Evolutionary conservation across 352 stramenopile genomes (phyloP).

Genomic region (Salisapilia sapeloensis): DNA sequence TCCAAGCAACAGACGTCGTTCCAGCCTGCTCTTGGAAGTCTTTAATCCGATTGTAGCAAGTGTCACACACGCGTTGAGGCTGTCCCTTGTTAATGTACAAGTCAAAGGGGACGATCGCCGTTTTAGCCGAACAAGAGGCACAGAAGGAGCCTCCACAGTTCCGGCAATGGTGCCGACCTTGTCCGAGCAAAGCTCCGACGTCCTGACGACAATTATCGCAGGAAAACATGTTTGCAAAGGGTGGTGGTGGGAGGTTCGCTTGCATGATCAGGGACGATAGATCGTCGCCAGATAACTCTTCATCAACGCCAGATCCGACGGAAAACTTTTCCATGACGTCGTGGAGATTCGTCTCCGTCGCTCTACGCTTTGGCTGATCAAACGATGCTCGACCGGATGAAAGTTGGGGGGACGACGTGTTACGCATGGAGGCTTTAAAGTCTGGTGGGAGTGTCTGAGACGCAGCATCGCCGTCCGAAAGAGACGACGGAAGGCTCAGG

Average conservation of each 20-base stretch:
- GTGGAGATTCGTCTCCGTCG: too few relatives aligned
- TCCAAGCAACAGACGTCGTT: slow-evolving; percentile 43
- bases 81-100: slow-evolving; percentile 37
- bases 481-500: too few relatives aligned
- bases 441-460: too few relatives aligned
- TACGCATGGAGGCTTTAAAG: too few relatives aligned
- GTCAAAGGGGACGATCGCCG: slow-evolving; percentile 34
- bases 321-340: too few relatives aligned
- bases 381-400: too few relatives aligned
- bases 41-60: slow-evolving; percentile 47
- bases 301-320: too few relatives aligned
- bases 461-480: too few relatives aligned
- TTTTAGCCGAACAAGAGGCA: slow-evolving; percentile 31
- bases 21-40: slow-evolving; percentile 53
- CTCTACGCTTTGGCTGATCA: too few relatives aligned
- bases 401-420: too few relatives aligned
- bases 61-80: slow-evolving; percentile 45
- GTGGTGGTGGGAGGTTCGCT: slow-evolving; percentile 30
- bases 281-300: too few relatives aligned
- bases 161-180: slow-evolving; percentile 59
- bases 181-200: slow-evolving; percentile 47
- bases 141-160: slow-evolving; percentile 72
- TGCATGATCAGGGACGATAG: slow-evolving; percentile 33
- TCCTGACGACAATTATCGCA: slow-evolving; percentile 57
- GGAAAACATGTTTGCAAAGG: slow-evolving; percentile 64